Evolutionary conservation across 805 yeast species (phyloP), one percentile per base, ranked within the genome.

Genomic region (Jamesozyma jinghongensis): DNA sequence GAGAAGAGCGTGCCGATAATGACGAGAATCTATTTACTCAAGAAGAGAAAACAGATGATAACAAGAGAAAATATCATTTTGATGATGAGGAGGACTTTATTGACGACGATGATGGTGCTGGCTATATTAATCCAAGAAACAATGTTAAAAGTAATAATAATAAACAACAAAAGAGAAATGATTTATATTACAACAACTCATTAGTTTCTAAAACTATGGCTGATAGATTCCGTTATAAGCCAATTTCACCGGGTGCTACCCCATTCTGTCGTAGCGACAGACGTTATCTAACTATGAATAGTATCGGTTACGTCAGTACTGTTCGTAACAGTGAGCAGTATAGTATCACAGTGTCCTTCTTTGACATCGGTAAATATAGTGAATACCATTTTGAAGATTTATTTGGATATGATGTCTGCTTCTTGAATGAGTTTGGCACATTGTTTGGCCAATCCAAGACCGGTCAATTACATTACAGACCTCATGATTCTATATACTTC

Each of bases 331-430:
- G 67, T 20, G 66, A 64, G 2, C 73, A 77, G 49, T 74, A 78
- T 44, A 78, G 88, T 31, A 69, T 90, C n/a, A 88, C 95, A 0
- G 85, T 88, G 2, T 75, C 85, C 12, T 90, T 92, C 54, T 86
- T 85, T 54, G 97, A 90, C 57, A 69, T 81, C 40, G 77, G 85
- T 0, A 54, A 71, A 11, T 81, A 80, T 54, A 75, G 79, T 42
- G 95, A 86, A 52, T 85, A 85, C 53, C 90, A 86, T 61, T 88
- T 90, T 63, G 80, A 79, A 36, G 97, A 90, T 61, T 60, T 74
- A 35, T 69, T 71, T 45, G 71, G 74, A 12, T 85, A 71, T 60
- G 95, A 86, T 56, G 61, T 85, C 39, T 90, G 94, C 20, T 75
- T 83, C 1, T 68, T 90, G 53, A 79, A 80, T 38, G 73, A 71